Percentiles rank a stretch among this genome's conserved stretches.
Conservation (phyloP, 768 basidiomycete genomes). For the Termitomyces sp. region DNA sequence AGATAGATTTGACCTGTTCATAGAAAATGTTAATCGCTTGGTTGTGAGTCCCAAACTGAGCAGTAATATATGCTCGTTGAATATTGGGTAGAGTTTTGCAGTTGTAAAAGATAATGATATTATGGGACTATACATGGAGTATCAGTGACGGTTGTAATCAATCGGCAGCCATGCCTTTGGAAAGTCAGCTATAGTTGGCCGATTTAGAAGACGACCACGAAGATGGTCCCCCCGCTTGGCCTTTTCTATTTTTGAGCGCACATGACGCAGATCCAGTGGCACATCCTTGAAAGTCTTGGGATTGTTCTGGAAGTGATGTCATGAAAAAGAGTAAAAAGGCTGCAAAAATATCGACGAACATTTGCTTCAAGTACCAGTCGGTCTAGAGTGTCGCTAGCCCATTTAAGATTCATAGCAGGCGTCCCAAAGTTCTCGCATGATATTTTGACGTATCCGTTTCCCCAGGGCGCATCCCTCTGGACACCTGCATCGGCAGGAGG, state of each 20-base stretch:
- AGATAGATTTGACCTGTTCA: neutral
- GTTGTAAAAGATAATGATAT: neutral
- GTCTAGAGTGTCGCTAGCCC: conserved; percentile 86
- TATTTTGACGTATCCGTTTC: conserved; percentile 86
- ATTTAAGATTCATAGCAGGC: conserved; percentile 87
- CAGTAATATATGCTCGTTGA: neutral
- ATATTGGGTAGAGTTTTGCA: too few relatives aligned
- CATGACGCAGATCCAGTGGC: conserved; percentile 79
- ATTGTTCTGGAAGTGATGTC: conserved; percentile 26
- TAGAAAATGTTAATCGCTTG: neutral
- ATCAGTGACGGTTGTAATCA: neutral
- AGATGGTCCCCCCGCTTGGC: conserved; percentile 69
- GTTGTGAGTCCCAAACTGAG: neutral
- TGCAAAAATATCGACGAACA: conserved; percentile 42
- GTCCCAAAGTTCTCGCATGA: conserved; percentile 83
- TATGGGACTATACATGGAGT: conserved; percentile 1
- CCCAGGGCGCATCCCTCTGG: conserved; percentile 37
- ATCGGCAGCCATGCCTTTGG: conserved; percentile 79
- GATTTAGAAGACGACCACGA: conserved; percentile 42
- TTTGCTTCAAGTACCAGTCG: conserved; percentile 76
- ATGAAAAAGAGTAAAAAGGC: neutral
- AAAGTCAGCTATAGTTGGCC: conserved; percentile 74
- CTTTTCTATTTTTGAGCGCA: conserved; percentile 67
- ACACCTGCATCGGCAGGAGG: conserved; percentile 70
- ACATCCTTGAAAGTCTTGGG: conserved; percentile 51